Base-by-base conservation (phyloP, 1,284 basidiomycete species). In the Cryptococcus hybrid region DNA sequence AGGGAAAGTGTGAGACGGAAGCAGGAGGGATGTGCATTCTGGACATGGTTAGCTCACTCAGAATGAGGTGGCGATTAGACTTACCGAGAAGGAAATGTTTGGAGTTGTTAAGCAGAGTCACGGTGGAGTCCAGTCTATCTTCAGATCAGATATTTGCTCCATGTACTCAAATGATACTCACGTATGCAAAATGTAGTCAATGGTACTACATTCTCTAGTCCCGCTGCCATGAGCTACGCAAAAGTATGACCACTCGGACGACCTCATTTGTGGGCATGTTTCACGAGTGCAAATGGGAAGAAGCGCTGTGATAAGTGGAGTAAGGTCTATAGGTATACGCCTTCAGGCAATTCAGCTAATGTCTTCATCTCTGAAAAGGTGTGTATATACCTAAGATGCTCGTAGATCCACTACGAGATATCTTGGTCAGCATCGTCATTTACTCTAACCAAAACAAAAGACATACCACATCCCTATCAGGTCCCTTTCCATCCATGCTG, bases 121-220 rank as follows among this genome's bases (percentile, higher is more conserved):
- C 92, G 5, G 93, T 92, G 63, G 89, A 92, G 79, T 97, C 94
- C 11, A 96, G 82, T 0, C 92, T 95, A 74, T 90, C 89, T 7
- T 88, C 79, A 56, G 91, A 92, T 78, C 92, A 92, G 79, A 5
- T 48, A 35, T 13, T 12, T 24, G 13, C 46, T 47, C 36, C n/a
- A 47, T 15, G 13, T n/a, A 8, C 9, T n/a, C 30, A 30, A 30
- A 30, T 9, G 35, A 52, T 12, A 66, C 75, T 64, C 59, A 78
- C 77, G 93, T 95, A 76, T 98, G 95, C 7, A 93, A 81, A 60
- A 95, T 96, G 77, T 98, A 98, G 80, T 97, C 94, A 56, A 97
- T 95, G 1, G 94, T 95, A 72, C 90, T 94, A 78, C 95, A 99
- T 84, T 92, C 88, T 84, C 70, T 69, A 0, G 67, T 67, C 12